Base-by-base conservation (phyloP, 1,139 yeast genomes). In the Geotrichum klebahnii region DNA sequence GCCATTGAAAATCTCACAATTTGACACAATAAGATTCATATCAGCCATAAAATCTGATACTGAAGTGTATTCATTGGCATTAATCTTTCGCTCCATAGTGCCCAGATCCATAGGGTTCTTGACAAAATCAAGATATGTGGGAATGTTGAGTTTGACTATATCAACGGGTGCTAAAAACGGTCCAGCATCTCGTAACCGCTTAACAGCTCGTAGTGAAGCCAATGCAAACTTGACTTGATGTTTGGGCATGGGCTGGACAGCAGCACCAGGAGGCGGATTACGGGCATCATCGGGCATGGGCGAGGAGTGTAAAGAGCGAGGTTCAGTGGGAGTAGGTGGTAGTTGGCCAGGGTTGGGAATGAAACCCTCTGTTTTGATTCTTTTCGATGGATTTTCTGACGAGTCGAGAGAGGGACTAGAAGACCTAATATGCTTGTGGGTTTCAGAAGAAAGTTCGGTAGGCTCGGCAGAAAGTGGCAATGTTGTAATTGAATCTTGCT, bases 121-220 rank as follows among this genome's bases (percentile, higher is more conserved):
- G 60, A 94, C 81, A 61, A 81, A 81, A 61, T 88, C 88, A 66
- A 83, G 86, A 67, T 92, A 92, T 53, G 86, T 80, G 3, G 98
- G 99, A 53, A 94, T 85, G 62, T 90, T 89, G 57, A 89, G 77
- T 64, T 87, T 89, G 50, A 86, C 82, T 2, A 79, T 84, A 64
- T 92, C 97, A 35, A 92, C 99, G 0, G 98, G 98, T 51, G 75
- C 80, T 46, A 87, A 64, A 66, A 92, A 92, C 2, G 98, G 98
- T 23, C 76, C 81, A 1, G 97, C 96, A 69, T 94, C 98, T 68
- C 89, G 87, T 61, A 90, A 76, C 57, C 97, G 74, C 67, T 86
- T 89, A 51, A 92, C 83, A 16, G 95, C 92, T 37, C 75, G 72
- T 29, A 72, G 53, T 23, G 72, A 68, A 9, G 71, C 65, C 5